Base-by-base conservation (phyloP, 2,329 filamentous ascomycete genomes). In the Verticillium nonalfalfae region DNA sequence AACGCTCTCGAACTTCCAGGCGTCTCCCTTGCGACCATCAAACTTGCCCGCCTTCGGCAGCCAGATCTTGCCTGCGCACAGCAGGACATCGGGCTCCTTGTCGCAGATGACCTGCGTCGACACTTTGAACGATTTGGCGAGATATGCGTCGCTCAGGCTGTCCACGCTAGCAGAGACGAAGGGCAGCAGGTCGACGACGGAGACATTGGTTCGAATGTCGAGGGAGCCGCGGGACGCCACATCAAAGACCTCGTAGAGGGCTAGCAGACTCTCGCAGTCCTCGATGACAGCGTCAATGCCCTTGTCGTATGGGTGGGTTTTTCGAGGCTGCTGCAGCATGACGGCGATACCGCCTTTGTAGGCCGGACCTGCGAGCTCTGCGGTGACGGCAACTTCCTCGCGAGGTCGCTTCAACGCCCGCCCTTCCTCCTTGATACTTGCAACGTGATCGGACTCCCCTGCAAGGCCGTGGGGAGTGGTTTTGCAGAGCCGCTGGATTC, bases 261-360 rank as follows among this genome's bases (percentile, higher is more conserved):
- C 59, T 11, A 50, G 36, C 7, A 67, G 60, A 7, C 60, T 64
- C 18, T 62, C 50, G 58, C 66, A 67, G 52, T 64, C 63, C 5
- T 61, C 59, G 13, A 67, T 63, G 6, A 67, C 66, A 21, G 60
- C 59, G n/a, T 60, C 59, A 34, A 64, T 14, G 15, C 66, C 66
- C 33, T 62, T 18, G 7, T 59, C 52, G 50, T 65, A 66, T 21
- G 63, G 64, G 45, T 67, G 66, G 9, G 65, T 61, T 3, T 56
- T 14, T 13, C 66, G 66, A 9, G 66, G 66, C 56, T 67, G 63
- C 56, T 67, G 66, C 10, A 67, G 60, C 21, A 58, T 38, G 26
- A 67, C 50, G 34, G 54, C 64, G 58, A 67, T 66, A 52, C 66
- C 66, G 26, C 66, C 66, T 33, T 57, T 64, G 14, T 31, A 21